Evolutionary conservation across 1,284 basidiomycete genomes (phyloP), one percentile per base, ranked within the genome.

Genomic region (Cryptococcus sp.): DNA sequence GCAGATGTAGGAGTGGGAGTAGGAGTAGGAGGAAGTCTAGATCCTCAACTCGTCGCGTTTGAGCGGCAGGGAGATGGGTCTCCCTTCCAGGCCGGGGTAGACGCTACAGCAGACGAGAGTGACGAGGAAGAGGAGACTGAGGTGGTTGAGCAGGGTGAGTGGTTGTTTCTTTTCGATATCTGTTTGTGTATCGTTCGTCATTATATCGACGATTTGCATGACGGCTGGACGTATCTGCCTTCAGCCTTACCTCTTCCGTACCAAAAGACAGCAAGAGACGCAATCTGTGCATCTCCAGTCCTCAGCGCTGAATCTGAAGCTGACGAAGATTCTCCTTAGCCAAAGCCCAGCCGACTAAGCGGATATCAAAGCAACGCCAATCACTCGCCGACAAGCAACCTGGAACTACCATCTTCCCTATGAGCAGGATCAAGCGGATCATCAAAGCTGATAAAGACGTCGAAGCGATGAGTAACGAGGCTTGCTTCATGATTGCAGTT

Each of bases 401-500:
- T 1, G 79, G 79, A 25, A 78, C 74, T 34, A 77, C 78, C 3
- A 63, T 74, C 5, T 74, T 80, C 52, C 79, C 79, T 7, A 67
- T 75, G 6, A 65, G 73, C n/a, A 68, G 79, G 34, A 69, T 81
- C 13, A 77, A 79, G 63, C 68, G 69, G 61, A 79, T 81, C 59
- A 70, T 80, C 63, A 80, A 80, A 59, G 77, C 78, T 10, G 80
- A 81, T 65, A 76, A 77, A 59, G 80, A 81, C 20, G 59, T 80
- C 57, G 73, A 77, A 45, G 74, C 77, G 63, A 78, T 78, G 69
- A 74, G 66, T 22, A 73, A 67, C 37, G 80, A 81, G 59, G 79
- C 80, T 43, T 65, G 74, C 5, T 81, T 80, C 52, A 68, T 80
- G 61, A 70, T 80, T 25, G 66, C 76, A 17, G 74, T 79, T 25